phyloP scores from a whole-genome alignment of 306 rosid genomes.

The Dryas octopetala region DNA sequence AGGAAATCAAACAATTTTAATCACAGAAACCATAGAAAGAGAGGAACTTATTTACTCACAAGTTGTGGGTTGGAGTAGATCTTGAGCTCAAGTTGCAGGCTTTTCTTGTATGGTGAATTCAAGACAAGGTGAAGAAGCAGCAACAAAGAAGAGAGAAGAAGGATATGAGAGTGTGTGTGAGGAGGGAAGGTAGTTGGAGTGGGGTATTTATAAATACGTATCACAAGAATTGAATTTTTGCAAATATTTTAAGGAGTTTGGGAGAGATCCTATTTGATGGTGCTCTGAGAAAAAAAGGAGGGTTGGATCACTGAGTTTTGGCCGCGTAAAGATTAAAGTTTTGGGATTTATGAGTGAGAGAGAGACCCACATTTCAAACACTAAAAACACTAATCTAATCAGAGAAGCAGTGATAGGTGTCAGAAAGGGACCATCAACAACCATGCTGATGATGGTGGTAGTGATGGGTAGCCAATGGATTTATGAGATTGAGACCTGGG shows the following conservation, averaged over 20 bases:
- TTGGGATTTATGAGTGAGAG: background rate
- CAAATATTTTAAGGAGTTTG: background rate
- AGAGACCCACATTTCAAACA: no score
- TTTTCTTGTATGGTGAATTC: background rate
- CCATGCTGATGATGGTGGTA: background rate
- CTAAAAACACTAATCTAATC: no score
- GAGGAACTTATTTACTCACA: constrained; percentile 8
- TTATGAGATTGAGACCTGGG: background rate
- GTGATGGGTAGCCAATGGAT: no score
- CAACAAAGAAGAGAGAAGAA: background rate
- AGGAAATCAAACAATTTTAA: constrained; percentile 5
- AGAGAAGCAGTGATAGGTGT: no score
- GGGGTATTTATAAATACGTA: constrained; percentile 27
- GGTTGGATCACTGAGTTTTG: no score
- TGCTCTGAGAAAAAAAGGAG: no score
- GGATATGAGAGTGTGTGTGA: constrained; percentile 13
- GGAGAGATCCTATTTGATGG: no score
- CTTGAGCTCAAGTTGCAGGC: constrained; percentile 19
- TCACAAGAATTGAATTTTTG: background rate
- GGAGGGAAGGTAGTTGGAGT: constrained; percentile 5
- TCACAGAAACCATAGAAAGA: background rate
- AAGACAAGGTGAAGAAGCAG: constrained; percentile 3
- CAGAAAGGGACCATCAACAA: background rate
- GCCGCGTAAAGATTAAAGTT: no score
- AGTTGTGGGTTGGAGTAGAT: constrained; percentile 12